phyloP scores from a whole-genome alignment of 805 yeast genomes.

The Lipomyces sp. region DNA sequence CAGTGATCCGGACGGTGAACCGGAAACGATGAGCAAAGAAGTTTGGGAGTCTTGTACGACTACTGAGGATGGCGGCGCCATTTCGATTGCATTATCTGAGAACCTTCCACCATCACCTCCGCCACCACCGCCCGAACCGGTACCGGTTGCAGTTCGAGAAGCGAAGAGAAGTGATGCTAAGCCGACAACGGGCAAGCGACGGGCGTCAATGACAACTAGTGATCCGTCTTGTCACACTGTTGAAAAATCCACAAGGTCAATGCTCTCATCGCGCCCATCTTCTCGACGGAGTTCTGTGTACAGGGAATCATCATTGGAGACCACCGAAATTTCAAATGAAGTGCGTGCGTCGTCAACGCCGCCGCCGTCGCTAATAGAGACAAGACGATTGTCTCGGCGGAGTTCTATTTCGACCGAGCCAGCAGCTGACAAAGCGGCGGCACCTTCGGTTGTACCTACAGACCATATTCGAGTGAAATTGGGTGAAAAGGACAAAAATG shows the following conservation, averaged over 20 bases:
- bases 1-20: background rate
- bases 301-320: background rate
- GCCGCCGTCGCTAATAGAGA: background rate
- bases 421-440: background rate
- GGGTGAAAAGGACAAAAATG: conserved; percentile 6
- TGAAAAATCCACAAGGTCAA: background rate
- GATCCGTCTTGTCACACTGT: background rate
- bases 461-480: conserved; percentile 6
- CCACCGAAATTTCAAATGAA: background rate
- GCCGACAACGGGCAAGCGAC: background rate
- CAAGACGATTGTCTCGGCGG: background rate
- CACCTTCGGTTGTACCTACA: background rate
- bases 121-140: background rate
- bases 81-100: background rate
- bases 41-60: background rate
- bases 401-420: background rate
- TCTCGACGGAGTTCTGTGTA: background rate
- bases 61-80: background rate
- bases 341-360: background rate
- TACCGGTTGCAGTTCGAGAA: background rate
- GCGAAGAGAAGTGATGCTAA: conserved; percentile 2
- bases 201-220: background rate
- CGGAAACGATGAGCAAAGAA: background rate
- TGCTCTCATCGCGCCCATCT: background rate
- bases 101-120: background rate